Conservation (phyloP, 768 basidiomycete genomes). For the Xanthoconium stramineum region DNA sequence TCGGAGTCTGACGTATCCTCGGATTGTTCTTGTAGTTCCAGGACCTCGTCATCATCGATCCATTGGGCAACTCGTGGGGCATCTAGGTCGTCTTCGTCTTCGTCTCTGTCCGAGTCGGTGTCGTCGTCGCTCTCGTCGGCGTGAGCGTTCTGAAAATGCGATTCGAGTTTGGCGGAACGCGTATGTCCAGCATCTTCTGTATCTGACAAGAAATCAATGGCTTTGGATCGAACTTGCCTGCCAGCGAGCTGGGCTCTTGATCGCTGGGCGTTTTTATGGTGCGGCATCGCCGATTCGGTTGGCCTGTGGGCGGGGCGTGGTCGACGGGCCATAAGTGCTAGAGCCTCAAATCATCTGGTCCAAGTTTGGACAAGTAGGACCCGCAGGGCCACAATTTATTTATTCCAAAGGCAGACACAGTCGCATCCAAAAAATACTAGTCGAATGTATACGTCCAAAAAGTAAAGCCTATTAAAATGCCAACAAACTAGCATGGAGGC, state of each 20-base stretch:
- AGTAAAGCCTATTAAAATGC: too few species aligned
- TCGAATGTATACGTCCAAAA: too few species aligned
- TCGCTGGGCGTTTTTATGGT: not conserved
- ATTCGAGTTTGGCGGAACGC: not conserved
- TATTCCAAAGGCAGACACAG: not conserved
- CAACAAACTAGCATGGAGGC: too few species aligned
- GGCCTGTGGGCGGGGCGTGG: constrained; percentile 2
- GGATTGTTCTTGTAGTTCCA: constrained; percentile 23
- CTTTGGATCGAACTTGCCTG: constrained; percentile 16
- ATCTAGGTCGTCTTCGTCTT: constrained; percentile 30
- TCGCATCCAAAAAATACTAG: not conserved
- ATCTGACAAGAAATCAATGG: constrained; percentile 15
- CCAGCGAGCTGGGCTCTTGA: constrained; percentile 7
- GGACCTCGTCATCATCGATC: constrained; percentile 51
- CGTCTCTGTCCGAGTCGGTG: constrained; percentile 7
- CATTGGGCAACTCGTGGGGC: constrained; percentile 60
- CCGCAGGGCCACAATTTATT: too few species aligned
- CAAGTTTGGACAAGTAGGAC: too few species aligned
- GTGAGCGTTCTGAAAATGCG: not conserved
- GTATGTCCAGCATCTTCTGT: not conserved
- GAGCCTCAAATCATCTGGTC: too few species aligned
- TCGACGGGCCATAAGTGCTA: constrained; percentile 7
- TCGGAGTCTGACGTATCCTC: constrained; percentile 12
- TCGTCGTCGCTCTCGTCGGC: constrained; percentile 29
- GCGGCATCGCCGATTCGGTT: not conserved